Base-by-base conservation (phyloP, 208 protist species). In the Acanthamoeba royreba region DNA sequence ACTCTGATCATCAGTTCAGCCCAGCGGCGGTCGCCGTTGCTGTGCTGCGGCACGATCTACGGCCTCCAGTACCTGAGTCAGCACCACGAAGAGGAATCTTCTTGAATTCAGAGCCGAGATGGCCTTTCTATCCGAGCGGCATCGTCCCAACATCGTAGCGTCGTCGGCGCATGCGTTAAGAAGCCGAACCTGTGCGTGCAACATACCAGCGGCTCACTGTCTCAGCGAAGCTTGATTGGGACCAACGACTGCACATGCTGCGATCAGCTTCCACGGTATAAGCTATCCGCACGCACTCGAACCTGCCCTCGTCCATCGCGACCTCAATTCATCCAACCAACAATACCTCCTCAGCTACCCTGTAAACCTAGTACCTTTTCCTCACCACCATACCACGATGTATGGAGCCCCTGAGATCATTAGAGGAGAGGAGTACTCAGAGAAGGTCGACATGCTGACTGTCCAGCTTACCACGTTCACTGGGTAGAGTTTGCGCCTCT, bases 381-480 rank as follows among this genome's bases (percentile, higher is more conserved):
- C 33, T 74, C 63, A 17, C 52, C 28, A 74, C 63, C 17, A 13
- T 28, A 40, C 63, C 25, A 31, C 55, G 1, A 66, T 66, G 55
- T 61, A n/a, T 31, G 58, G 22, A 86, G 77, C 77, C 77, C 4
- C 95, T 11, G 95, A 96, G 72, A 46, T 96, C 13, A 43, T 96
- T 13, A 28, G 90, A 31, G 88, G 66, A 45, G 43, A 96, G 45
- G 45, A 86, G 49, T 96, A 96, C 46, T 94, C 93, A 3, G 86
- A 95, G 31, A 96, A 95, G 28, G 95, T 81, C 11, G 95, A 96
- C 72, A 69, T 96, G n/a, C n/a, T n/a, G n/a, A n/a, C n/a, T n/a
- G n/a, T n/a, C n/a, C n/a, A n/a, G n/a, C n/a, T n/a, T n/a, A n/a
- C n/a, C n/a, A n/a, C n/a, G n/a, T n/a, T n/a, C n/a, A n/a, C n/a